Base-by-base conservation (phyloP, 1,139 yeast genomes). In the Yamadazyma epiphylla region DNA sequence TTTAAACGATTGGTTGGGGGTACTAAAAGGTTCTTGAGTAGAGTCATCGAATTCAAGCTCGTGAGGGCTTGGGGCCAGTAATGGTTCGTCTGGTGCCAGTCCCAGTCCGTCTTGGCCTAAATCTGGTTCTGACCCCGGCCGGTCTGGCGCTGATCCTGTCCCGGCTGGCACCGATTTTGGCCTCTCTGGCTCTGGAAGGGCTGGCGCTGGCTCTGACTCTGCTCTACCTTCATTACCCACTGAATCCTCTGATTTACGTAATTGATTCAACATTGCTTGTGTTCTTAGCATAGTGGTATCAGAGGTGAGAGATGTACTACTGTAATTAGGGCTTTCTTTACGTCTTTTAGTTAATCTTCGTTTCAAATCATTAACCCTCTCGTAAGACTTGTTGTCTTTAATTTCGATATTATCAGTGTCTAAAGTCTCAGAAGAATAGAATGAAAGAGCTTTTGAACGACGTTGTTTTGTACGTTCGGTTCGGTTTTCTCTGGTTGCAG, bases 201-300 rank as follows among this genome's bases (percentile, higher is more conserved):
- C n/a, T n/a, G n/a, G n/a, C n/a, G n/a, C n/a, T n/a, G n/a, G n/a
- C n/a, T n/a, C n/a, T n/a, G n/a, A n/a, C n/a, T n/a, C n/a, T n/a
- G n/a, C n/a, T n/a, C n/a, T n/a, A n/a, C n/a, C n/a, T n/a, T n/a
- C n/a, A n/a, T n/a, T n/a, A n/a, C n/a, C 20, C 10, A 17, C 7
- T 10, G 20, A 17, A 7, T 28, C 27, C 15, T 29, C 24, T 4
- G 20, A 25, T 19, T 27, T 29, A 14, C 73, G 39, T 16, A 68
- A 46, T 30, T 62, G 61, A 30, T 52, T 55, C 35, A 68, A 54
- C 73, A 68, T 66, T 0, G 60, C 58, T 34, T 64, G 71, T 1
- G 74, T 71, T 31, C 74, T 39, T 23, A 58, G 46, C 54, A 64
- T 49, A 2, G 48, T 43, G 49, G 47, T 35, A 51, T 52, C 42